phyloP scores from a whole-genome alignment of 2,329 filamentous ascomycete genomes.

The Lecanoromycetidae sp. region DNA sequence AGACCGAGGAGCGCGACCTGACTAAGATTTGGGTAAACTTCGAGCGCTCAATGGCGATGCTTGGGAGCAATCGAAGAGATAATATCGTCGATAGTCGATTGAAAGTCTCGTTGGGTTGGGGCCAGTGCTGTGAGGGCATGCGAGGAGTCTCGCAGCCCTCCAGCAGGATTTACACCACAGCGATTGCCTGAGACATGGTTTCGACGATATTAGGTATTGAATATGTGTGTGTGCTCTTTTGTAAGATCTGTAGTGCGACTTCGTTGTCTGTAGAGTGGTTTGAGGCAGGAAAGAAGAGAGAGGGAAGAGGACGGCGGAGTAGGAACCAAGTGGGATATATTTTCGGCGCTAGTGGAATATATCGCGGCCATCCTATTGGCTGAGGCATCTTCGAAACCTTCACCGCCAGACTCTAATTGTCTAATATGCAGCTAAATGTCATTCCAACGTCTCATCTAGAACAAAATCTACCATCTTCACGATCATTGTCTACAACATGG shows the following conservation, averaged over 20 bases:
- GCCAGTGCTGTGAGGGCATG: constrained; percentile 16
- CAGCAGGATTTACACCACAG: constrained; percentile 24
- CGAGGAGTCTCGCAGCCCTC: constrained; percentile 10
- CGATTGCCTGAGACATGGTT: constrained; percentile 36
- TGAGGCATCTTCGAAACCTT: constrained; percentile 5
- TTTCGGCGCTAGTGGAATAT: constrained; percentile 6
- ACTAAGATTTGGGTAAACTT: constrained; percentile 1
- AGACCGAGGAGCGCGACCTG: constrained; percentile 17
- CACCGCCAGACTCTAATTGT: constrained; percentile 10
- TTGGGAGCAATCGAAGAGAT: constrained; percentile 16
- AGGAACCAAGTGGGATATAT: constrained; percentile 8
- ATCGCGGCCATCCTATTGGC: constrained; percentile 2
- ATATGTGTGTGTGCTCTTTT: constrained; percentile 22
- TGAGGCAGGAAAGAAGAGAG: constrained; percentile 20
- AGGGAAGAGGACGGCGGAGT: constrained; percentile 4
- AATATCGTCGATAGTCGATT: constrained; percentile 19
- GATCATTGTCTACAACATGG: background rate
- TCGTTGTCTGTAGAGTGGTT: constrained; percentile 28
- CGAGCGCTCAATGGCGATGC: constrained; percentile 12
- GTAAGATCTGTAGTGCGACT: constrained; percentile 26
- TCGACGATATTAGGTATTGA: constrained; percentile 29
- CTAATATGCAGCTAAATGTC: constrained; percentile 1
- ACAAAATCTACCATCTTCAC: background rate
- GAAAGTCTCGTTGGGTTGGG: constrained; percentile 18
- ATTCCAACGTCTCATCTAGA: constrained; percentile 8